Conservation (phyloP, 2,329 filamentous ascomycete genomes). For the Talaromyces amestolkiae region DNA sequence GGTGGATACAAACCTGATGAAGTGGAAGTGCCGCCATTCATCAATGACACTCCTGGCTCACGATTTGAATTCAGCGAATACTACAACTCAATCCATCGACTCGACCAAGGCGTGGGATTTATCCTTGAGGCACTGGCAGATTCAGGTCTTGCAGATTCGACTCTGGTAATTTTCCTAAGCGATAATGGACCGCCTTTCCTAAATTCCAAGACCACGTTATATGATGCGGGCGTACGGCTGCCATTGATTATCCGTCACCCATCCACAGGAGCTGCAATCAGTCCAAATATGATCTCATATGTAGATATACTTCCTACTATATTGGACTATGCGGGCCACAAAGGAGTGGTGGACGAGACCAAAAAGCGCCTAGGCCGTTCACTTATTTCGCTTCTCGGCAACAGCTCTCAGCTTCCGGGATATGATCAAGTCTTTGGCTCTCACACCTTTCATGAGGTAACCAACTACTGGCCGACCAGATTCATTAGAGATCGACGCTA, state of each 20-base stretch:
- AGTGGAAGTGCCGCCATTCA: conserved; percentile 43
- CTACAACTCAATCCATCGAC: conserved; percentile 39
- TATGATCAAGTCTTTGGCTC: conserved; percentile 46
- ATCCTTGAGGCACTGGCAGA: conserved; percentile 33
- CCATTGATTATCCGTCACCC: conserved; percentile 45
- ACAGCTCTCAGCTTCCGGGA: neutral
- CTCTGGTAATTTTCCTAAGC: conserved; percentile 48
- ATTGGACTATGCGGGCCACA: conserved; percentile 41
- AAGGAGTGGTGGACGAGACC: conserved; percentile 34
- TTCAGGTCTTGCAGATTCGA: conserved; percentile 28
- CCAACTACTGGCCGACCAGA: conserved; percentile 53
- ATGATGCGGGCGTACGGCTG: conserved; percentile 48
- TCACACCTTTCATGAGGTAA: conserved; percentile 53
- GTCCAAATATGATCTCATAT: conserved; percentile 48
- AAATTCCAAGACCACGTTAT: conserved; percentile 54
- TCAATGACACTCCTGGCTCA: conserved; percentile 43
- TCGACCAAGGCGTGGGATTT: conserved; percentile 40
- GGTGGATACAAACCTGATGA: conserved; percentile 31
- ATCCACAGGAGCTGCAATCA: conserved; percentile 24
- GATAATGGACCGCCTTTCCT: conserved; percentile 53
- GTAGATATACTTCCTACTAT: conserved; percentile 49
- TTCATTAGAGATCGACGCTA: conserved; percentile 43
- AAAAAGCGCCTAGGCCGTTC: conserved; percentile 26
- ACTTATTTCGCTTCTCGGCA: conserved; percentile 18
- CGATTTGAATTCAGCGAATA: conserved; percentile 47